A percentile compares a stretch with the other conserved stretches of the same genome.
Conservation (phyloP, 1,284 basidiomycete genomes). For the Tetrapyrgos nigripes region DNA sequence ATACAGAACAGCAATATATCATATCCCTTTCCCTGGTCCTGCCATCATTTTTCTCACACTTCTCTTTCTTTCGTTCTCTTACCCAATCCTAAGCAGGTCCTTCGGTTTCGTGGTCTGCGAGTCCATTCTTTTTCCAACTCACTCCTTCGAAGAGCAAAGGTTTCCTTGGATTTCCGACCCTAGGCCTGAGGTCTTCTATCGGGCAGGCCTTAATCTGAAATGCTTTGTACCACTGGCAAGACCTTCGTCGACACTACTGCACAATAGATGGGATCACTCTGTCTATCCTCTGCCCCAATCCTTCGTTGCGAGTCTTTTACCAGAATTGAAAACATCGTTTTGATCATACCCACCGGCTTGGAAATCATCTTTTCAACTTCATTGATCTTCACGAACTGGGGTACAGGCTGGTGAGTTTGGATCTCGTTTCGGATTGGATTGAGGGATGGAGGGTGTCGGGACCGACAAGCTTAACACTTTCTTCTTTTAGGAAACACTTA, state of each 20-base stretch:
- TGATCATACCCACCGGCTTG: constrained; percentile 68
- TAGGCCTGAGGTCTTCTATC: not conserved
- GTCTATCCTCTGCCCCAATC: constrained; percentile 72
- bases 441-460: constrained; percentile 1
- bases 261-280: constrained; percentile 51
- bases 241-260: not conserved
- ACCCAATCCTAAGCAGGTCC: not conserved
- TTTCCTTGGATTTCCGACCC: not conserved
- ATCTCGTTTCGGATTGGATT: not conserved
- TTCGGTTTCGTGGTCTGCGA: constrained; percentile 3
- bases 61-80: constrained; percentile 6
- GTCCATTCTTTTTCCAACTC: constrained; percentile 11
- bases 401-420: constrained; percentile 62
- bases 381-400: constrained; percentile 56
- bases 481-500: constrained; percentile 52
- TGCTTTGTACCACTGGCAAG: constrained; percentile 22
- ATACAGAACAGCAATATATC: not conserved
- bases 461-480: not conserved
- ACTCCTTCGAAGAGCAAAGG: not conserved
- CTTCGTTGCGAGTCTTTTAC: constrained; percentile 71
- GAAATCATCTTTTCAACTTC: constrained; percentile 65
- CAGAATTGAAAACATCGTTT: constrained; percentile 47
- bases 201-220: constrained; percentile 7
- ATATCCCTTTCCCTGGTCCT: not conserved
- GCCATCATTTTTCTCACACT: constrained; percentile 3